Percentiles rank a stretch among this genome's conserved stretches.
Conservation (phyloP, 345 rosid species). For the Murraya paniculata region DNA sequence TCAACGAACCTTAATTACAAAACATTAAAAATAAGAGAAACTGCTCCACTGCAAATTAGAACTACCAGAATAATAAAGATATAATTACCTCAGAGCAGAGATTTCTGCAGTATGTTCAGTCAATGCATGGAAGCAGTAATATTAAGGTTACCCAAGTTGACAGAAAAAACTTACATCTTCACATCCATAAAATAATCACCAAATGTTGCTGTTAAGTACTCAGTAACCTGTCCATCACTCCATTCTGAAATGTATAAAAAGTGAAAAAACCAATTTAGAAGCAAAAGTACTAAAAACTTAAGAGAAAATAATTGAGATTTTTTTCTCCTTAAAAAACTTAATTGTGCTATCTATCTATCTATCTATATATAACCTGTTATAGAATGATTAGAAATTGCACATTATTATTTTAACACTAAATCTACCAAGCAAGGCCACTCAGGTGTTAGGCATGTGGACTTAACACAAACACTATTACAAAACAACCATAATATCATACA, state of each 20-base stretch:
- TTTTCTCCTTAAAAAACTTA: background rate
- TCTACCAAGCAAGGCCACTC: background rate
- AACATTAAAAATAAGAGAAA: constrained; percentile 18
- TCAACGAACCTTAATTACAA: constrained; percentile 72
- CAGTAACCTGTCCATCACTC: constrained; percentile 94
- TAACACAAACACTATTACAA: background rate
- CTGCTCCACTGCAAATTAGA: background rate
- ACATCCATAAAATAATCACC: constrained; percentile 96
- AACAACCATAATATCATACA: background rate
- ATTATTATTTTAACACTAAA: background rate
- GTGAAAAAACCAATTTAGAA: constrained; percentile 20
- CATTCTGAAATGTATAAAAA: constrained; percentile 65
- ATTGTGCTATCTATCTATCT: background rate
- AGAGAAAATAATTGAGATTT: background rate
- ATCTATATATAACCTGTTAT: background rate
- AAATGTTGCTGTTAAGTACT: constrained; percentile 89
- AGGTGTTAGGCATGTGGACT: background rate
- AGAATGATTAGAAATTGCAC: background rate
- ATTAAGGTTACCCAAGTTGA: background rate
- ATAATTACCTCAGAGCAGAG: background rate
- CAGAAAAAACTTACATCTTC: constrained; percentile 64
- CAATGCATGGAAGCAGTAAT: background rate
- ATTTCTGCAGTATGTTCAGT: background rate
- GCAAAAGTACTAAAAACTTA: background rate
- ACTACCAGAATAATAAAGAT: background rate